A percentile compares a stretch with the other conserved stretches of the same genome.
Evolutionary conservation across 1,139 yeast species (phyloP).

Genomic region (Pichia sp.): DNA sequence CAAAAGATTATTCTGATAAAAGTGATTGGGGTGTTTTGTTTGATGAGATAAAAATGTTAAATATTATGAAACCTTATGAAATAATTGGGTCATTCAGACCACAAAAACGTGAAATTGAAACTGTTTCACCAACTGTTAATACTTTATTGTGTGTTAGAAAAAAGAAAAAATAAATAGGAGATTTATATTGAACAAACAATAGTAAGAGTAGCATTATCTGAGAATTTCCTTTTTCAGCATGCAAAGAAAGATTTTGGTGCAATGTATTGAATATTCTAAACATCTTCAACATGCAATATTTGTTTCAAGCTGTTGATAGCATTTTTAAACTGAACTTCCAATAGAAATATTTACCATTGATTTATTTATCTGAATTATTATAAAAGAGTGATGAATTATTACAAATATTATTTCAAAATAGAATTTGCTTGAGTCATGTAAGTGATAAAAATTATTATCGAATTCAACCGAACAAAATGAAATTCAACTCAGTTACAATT

Average conservation of each 20-base stretch:
- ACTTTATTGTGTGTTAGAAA: constrained; percentile 12
- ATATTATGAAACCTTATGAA: background rate
- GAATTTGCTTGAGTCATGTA: too few species aligned
- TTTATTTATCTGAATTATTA: too few species aligned
- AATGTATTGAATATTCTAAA: background rate
- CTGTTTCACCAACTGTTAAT: background rate
- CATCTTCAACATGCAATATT: background rate
- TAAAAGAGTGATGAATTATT: too few species aligned
- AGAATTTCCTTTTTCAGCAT: constrained; percentile 3
- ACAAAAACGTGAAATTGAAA: background rate
- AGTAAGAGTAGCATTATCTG: background rate
- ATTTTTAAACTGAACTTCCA: too few species aligned
- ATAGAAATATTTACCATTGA: too few species aligned
- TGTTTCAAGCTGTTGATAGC: too few species aligned
- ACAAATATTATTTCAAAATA: too few species aligned
- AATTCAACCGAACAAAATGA: too few species aligned
- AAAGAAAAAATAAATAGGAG: constrained; percentile 5
- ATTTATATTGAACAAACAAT: background rate
- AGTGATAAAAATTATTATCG: too few species aligned
- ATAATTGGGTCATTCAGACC: constrained; percentile 1
- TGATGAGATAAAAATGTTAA: constrained; percentile 6
- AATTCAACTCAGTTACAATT: background rate
- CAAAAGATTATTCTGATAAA: constrained; percentile 35
- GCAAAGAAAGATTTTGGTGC: background rate
- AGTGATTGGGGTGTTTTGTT: constrained; percentile 17